phyloP scores from a whole-genome alignment of 2,329 filamentous ascomycete species.

The Biscogniauxia mediterranea region DNA sequence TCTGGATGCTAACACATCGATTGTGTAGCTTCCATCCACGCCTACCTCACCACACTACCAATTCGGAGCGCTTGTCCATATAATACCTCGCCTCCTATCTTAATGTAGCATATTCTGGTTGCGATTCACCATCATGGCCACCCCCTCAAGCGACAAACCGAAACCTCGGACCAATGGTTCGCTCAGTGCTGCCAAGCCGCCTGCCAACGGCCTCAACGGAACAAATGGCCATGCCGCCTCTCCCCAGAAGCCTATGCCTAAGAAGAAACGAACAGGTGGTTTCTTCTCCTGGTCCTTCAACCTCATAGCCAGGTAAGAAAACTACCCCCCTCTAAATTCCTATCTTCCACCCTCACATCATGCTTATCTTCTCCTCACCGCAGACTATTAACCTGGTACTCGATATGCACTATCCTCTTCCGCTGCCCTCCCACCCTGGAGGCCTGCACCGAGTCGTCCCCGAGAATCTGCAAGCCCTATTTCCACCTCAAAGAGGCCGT shows the following conservation, averaged over 20 bases:
- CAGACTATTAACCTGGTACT: constrained; percentile 83
- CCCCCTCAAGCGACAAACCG: constrained; percentile 20
- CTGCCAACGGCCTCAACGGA: constrained; percentile 24
- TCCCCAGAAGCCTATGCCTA: constrained; percentile 28
- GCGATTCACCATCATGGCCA: constrained; percentile 19
- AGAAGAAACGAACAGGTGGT: constrained; percentile 26
- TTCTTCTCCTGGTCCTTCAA: constrained; percentile 44
- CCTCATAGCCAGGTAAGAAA: constrained; percentile 48
- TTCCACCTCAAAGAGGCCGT: constrained; percentile 61
- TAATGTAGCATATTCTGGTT: constrained; percentile 12
- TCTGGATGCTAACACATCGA: too few relatives aligned
- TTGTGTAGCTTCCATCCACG: neutral
- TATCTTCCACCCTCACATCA: neutral
- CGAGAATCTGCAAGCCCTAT: constrained; percentile 82
- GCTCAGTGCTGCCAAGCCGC: constrained; percentile 22
- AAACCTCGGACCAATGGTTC: constrained; percentile 38
- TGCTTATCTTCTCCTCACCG: constrained; percentile 6
- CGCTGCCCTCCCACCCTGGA: constrained; percentile 73
- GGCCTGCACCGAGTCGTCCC: constrained; percentile 66
- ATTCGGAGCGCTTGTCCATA: constrained; percentile 2
- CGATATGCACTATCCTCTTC: constrained; percentile 76
- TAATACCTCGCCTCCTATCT: neutral
- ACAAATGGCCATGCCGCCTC: constrained; percentile 33
- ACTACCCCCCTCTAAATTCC: neutral
- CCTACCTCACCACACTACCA: neutral